Percentiles rank a stretch among this genome's conserved stretches.
These are phyloP conservation scores for Claviceps capensis DNA, from an alignment of 2,329 filamentous ascomycete species.

Conservation along the genomic window DNA sequence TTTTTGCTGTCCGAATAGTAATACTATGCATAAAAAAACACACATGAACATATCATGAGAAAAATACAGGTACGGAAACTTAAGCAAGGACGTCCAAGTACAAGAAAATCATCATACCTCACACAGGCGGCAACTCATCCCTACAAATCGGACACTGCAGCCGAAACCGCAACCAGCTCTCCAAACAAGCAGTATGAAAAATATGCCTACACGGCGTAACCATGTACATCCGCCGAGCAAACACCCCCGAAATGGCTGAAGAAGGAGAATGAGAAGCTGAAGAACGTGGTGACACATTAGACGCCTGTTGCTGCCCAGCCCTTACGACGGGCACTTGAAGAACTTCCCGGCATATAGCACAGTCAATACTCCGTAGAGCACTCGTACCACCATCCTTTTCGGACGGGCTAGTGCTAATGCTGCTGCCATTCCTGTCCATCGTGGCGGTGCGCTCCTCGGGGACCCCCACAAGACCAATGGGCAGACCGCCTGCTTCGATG, in stretches of 20 bases:
- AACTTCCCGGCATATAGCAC: slow-evolving; percentile 85
- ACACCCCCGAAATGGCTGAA: slow-evolving; percentile 47
- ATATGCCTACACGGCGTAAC: slow-evolving; percentile 94
- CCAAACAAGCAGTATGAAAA: slow-evolving; percentile 82
- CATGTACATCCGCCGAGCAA: slow-evolving; percentile 82
- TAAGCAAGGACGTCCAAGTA: too few species aligned
- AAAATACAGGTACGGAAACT: too few species aligned
- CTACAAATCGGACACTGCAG: slow-evolving; percentile 92
- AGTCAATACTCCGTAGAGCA: slow-evolving; percentile 52
- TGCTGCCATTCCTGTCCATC: background rate
- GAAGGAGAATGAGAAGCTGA: background rate
- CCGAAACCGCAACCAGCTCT: slow-evolving; percentile 91
- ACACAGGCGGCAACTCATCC: slow-evolving; percentile 76
- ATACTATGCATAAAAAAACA: too few species aligned
- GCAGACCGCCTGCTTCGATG: slow-evolving; percentile 63
- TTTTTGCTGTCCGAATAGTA: too few species aligned
- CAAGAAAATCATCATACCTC: slow-evolving; percentile 12
- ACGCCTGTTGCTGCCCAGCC: slow-evolving; percentile 26
- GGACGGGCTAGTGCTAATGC: too few species aligned
- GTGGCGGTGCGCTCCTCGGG: slow-evolving; percentile 3
- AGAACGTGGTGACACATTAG: background rate
- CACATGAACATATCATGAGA: too few species aligned
- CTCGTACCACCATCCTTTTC: slow-evolving; percentile 6
- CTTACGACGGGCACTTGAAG: slow-evolving; percentile 77
- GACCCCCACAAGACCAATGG: slow-evolving; percentile 50